Percentiles rank a stretch among this genome's conserved stretches.
phyloP scores from a whole-genome alignment of 1,139 yeast genomes.

The Pichia sp. region DNA sequence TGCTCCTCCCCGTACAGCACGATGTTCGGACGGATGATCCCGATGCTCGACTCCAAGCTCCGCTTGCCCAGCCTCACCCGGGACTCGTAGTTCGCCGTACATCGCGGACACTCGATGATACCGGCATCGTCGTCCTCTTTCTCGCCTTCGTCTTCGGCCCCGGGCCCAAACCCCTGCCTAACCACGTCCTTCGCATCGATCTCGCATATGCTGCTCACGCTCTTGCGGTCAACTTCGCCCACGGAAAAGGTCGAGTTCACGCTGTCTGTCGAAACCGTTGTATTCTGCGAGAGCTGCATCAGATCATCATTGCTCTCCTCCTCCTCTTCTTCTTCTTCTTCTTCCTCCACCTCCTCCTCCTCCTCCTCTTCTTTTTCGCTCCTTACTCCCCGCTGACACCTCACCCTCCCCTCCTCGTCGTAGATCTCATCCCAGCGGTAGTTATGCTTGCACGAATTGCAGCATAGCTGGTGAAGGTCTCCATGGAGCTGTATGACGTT shows the following conservation, averaged over 20 bases:
- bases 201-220: constrained; percentile 5
- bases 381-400: constrained; percentile 25
- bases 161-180: too few species aligned
- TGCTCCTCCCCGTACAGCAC: constrained; percentile 78
- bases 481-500: constrained; percentile 92
- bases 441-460: constrained; percentile 45
- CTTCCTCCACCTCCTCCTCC: constrained; percentile 39
- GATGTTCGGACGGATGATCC: constrained; percentile 67
- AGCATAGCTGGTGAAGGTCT: constrained; percentile 59
- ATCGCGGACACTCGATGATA: constrained; percentile 61
- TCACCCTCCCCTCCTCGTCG: constrained; percentile 71
- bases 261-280: neutral
- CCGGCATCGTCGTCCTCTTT: constrained; percentile 47
- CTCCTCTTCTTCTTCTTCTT: constrained; percentile 58
- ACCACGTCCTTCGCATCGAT: neutral
- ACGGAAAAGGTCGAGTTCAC: constrained; percentile 8
- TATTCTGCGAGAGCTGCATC: constrained; percentile 11
- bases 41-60: constrained; percentile 47
- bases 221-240: neutral
- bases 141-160: constrained; percentile 36
- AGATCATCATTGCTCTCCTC: constrained; percentile 8
- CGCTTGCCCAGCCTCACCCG: constrained; percentile 61
- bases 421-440: constrained; percentile 74
- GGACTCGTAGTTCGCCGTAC: constrained; percentile 49
- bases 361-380: constrained; percentile 48